These are phyloP conservation scores for Spizellomyces sp. DNA, from an alignment of 192 early-diverging fungal genomes.

Conservation along the genomic window DNA sequence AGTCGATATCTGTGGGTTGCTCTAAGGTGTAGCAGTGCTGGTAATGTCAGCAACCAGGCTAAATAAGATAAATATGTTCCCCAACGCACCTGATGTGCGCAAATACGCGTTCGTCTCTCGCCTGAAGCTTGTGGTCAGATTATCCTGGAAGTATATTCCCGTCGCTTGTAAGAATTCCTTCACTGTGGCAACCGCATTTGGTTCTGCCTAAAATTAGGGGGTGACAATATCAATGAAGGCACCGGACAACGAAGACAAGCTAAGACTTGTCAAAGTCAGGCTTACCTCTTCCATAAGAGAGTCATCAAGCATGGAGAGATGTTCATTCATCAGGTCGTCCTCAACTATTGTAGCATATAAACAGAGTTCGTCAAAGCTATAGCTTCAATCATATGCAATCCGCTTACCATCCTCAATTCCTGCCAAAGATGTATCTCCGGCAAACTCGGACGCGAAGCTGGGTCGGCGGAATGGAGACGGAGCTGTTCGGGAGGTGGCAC, in stretches of 20 bases:
- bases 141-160: constrained; percentile 39
- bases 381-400: too few relatives aligned
- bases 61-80: background rate
- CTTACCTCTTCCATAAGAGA: constrained; percentile 27
- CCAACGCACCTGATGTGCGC: background rate
- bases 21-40: background rate
- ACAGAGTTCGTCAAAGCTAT: too few relatives aligned
- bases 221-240: too few relatives aligned
- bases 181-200: background rate
- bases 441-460: too few relatives aligned
- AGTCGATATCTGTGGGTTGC: constrained; percentile 24
- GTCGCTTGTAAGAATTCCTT: constrained; percentile 41
- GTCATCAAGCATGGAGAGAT: constrained; percentile 22
- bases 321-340: constrained; percentile 23
- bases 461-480: too few relatives aligned
- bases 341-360: background rate
- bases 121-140: constrained; percentile 31
- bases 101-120: constrained; percentile 42
- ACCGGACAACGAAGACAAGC: background rate
- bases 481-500: too few relatives aligned
- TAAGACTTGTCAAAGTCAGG: background rate
- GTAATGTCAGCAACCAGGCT: too few relatives aligned
- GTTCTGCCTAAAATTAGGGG: too few relatives aligned
- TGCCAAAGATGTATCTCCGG: too few relatives aligned
- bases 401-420: too few relatives aligned